Evolutionary conservation across 2,329 filamentous ascomycete species (phyloP).

Genomic region (Ustulina deusta): DNA sequence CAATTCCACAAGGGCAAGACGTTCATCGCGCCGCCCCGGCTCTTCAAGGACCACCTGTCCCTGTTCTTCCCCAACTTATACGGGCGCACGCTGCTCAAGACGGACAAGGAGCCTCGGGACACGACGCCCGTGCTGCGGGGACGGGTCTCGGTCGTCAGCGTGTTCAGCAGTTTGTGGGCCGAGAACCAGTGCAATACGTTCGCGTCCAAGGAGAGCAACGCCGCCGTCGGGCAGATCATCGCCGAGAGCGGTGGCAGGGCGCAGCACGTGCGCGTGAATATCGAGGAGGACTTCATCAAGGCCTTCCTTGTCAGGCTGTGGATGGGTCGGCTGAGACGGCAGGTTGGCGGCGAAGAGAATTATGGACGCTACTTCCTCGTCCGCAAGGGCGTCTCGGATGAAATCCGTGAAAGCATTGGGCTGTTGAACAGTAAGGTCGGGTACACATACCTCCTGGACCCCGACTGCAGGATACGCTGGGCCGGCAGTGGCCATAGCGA

Average conservation of each 20-base stretch:
- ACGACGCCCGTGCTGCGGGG: conserved; percentile 81
- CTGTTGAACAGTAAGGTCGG: conserved; percentile 91
- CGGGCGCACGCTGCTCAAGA: conserved; percentile 78
- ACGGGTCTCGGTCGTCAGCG: conserved; percentile 79
- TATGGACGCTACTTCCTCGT: conserved; percentile 74
- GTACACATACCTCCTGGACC: conserved; percentile 91
- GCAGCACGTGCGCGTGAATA: conserved; percentile 87
- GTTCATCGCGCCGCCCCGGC: conserved; percentile 84
- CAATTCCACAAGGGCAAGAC: conserved; percentile 88
- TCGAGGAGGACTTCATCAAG: conserved; percentile 83
- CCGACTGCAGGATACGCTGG: conserved; percentile 91
- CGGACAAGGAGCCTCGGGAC: conserved; percentile 65
- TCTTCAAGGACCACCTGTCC: conserved; percentile 84
- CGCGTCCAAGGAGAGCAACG: conserved; percentile 72
- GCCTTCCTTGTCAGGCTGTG: conserved; percentile 70
- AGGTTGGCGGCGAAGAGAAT: conserved; percentile 62
- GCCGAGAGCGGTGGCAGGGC: conserved; percentile 63
- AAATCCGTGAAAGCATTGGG: conserved; percentile 72
- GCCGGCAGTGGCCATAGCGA: conserved; percentile 81
- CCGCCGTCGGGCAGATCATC: conserved; percentile 74
- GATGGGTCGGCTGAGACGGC: conserved; percentile 63
- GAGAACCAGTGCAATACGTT: conserved; percentile 83
- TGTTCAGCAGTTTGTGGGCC: conserved; percentile 89
- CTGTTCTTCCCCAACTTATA: conserved; percentile 94
- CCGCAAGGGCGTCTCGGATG: conserved; percentile 67